Evolutionary conservation across 108 stramenopile genomes (phyloP).

Genomic region (Hondaea fermentalgiana): DNA sequence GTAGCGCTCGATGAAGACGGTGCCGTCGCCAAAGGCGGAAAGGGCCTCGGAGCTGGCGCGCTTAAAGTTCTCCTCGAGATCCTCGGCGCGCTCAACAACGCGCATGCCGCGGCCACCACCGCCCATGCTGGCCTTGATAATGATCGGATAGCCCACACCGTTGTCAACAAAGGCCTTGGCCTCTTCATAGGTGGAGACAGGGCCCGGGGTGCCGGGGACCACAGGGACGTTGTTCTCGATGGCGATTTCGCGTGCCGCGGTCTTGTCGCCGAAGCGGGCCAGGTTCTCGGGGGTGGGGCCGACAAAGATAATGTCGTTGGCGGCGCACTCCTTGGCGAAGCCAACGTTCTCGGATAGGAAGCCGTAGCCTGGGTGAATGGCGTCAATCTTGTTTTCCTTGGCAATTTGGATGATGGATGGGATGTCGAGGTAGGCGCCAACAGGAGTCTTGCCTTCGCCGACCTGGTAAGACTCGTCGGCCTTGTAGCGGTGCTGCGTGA

Average conservation of each 20-base stretch:
- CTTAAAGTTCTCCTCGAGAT: conserved; percentile 61
- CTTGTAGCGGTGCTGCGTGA: conserved; percentile 91
- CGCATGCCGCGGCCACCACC: conserved; percentile 95
- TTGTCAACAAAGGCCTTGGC: conserved; percentile 63
- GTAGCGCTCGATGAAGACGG: conserved; percentile 82
- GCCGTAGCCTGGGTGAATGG: conserved; percentile 73
- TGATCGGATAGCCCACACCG: conserved; percentile 79
- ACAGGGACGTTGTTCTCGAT: conserved; percentile 70
- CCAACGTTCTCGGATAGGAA: conserved; percentile 70
- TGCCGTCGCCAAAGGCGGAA: conserved; percentile 84
- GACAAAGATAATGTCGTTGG: conserved; percentile 68
- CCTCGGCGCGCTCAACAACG: conserved; percentile 56
- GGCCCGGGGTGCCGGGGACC: conserved; percentile 73
- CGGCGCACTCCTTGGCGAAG: conserved; percentile 63
- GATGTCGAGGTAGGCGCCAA: conserved; percentile 80
- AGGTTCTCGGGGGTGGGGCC: conserved; percentile 73
- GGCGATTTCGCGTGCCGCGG: conserved; percentile 71
- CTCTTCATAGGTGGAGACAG: conserved; percentile 66
- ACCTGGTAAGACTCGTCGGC: conserved; percentile 73
- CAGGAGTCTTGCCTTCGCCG: conserved; percentile 50
- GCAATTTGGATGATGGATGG: conserved; percentile 70
- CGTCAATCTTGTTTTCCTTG: conserved; percentile 66
- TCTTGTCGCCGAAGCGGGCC: conserved; percentile 78
- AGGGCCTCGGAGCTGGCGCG: conserved; percentile 69
- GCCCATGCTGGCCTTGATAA: conserved; percentile 91